Evolutionary conservation across 2,329 filamentous ascomycete species (phyloP).

Genomic region (Colletotrichum euphorbiae): DNA sequence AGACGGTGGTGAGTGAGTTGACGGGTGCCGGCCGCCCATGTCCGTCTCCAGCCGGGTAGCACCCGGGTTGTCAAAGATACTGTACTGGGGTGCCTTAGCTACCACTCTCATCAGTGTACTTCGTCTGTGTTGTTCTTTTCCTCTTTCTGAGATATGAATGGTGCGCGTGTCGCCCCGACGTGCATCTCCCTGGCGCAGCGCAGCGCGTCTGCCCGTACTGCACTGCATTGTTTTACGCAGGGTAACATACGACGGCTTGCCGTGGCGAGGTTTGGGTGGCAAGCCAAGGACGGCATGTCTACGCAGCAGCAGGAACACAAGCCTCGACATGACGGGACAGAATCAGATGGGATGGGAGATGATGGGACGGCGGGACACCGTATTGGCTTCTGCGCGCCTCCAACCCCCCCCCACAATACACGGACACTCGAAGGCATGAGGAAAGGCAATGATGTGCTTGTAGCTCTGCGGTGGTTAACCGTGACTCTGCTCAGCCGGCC

Average conservation of each 20-base stretch:
- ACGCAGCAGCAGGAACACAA: constrained; percentile 5
- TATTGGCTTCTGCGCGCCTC: background rate
- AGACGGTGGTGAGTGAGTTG: background rate
- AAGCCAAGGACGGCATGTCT: background rate
- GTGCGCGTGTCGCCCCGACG: constrained; percentile 20
- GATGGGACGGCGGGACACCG: constrained; percentile 5
- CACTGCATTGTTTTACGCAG: constrained; percentile 22
- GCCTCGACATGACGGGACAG: background rate
- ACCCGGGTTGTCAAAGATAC: constrained; percentile 16
- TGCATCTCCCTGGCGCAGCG: constrained; percentile 19
- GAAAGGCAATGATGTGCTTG: constrained; percentile 25
- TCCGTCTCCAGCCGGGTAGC: constrained; percentile 10
- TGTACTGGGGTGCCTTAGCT: background rate
- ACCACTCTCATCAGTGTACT: background rate
- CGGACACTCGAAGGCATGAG: background rate
- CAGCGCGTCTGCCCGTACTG: background rate
- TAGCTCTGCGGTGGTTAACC: background rate
- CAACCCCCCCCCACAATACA: background rate
- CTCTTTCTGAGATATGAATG: constrained; percentile 6
- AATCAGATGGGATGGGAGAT: constrained; percentile 2
- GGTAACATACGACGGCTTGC: background rate
- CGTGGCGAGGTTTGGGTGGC: background rate
- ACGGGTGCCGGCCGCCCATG: constrained; percentile 12
- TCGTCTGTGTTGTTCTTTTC: background rate
- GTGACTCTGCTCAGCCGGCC: background rate